A percentile compares a stretch with the other conserved stretches of the same genome.
Conservation (phyloP, 148 eudicot species). For the Suaeda aralocaspica region DNA sequence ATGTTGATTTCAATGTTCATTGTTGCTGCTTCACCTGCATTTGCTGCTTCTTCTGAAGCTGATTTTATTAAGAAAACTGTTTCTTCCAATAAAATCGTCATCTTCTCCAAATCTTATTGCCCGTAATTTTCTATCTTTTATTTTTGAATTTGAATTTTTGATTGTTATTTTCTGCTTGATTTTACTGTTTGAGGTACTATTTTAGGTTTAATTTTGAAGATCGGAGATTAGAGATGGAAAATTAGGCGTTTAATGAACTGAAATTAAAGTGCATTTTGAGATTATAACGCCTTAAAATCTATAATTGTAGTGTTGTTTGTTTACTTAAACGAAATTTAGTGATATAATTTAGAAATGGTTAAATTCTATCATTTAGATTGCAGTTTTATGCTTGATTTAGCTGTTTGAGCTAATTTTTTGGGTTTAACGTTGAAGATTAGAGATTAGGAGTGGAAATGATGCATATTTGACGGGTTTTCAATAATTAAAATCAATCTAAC, state of each 20-base stretch:
- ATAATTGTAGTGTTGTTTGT: no score
- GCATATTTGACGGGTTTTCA: no score
- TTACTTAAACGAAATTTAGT: no score
- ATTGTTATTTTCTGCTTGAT: background rate
- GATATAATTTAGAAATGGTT: no score
- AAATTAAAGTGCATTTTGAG: background rate
- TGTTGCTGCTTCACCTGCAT: slow-evolving; percentile 9
- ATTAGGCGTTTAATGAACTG: background rate
- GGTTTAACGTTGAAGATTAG: no score
- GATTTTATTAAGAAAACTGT: slow-evolving; percentile 62
- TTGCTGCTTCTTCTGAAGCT: slow-evolving; percentile 32
- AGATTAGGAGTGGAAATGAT: no score
- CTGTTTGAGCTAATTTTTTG: no score
- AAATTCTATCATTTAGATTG: no score
- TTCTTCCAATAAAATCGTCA: slow-evolving; percentile 59
- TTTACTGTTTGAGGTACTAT: no score
- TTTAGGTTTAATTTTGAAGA: background rate
- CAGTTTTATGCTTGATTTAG: no score
- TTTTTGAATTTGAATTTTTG: background rate
- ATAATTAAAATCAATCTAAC: no score
- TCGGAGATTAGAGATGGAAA: background rate
- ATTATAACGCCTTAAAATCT: no score
- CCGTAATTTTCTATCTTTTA: slow-evolving; percentile 40
- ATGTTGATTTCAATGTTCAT: slow-evolving; percentile 5
- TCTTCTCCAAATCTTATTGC: slow-evolving; percentile 81